A percentile compares a stretch with the other conserved stretches of the same genome.
Conservation (phyloP, 768 basidiomycete genomes). For the Panaeolus papilionaceus region DNA sequence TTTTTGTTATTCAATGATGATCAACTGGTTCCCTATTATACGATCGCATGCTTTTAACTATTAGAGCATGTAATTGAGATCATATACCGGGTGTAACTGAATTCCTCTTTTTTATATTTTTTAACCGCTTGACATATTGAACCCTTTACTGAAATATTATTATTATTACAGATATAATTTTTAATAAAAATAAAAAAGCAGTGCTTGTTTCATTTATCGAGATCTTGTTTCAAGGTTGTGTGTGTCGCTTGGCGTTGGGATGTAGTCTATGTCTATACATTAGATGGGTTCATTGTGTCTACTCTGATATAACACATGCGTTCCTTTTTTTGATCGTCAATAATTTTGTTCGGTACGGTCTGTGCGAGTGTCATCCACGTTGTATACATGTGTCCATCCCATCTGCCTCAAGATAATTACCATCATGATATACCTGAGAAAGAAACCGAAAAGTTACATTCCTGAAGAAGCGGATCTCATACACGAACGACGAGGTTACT, state of each 20-base stretch:
- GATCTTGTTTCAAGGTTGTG: not conserved
- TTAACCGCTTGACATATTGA: no score
- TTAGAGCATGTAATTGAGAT: constrained; percentile 41
- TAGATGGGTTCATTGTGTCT: constrained; percentile 1
- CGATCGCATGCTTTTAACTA: constrained; percentile 39
- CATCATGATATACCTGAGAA: constrained; percentile 34
- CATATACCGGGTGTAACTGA: constrained; percentile 53
- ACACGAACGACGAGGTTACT: constrained; percentile 26
- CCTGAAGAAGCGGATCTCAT: constrained; percentile 25
- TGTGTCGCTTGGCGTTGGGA: not conserved
- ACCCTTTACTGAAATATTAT: no score
- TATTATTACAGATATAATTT: no score
- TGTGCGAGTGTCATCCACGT: constrained; percentile 10
- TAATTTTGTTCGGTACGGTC: constrained; percentile 7
- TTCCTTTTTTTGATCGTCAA: constrained; percentile 6
- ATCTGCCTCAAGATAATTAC: constrained; percentile 21
- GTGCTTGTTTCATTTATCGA: not conserved
- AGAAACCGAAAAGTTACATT: constrained; percentile 26
- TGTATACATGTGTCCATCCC: constrained; percentile 13
- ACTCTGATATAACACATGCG: constrained; percentile 1
- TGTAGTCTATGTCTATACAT: not conserved
- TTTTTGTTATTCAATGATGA: constrained; percentile 44
- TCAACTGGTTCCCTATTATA: constrained; percentile 69
- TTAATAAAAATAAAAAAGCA: not conserved
- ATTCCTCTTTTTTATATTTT: not conserved